Evolutionary conservation across 1,284 basidiomycete genomes (phyloP), one percentile per base, ranked within the genome.

Genomic region (Ustilago vetiveriae): DNA sequence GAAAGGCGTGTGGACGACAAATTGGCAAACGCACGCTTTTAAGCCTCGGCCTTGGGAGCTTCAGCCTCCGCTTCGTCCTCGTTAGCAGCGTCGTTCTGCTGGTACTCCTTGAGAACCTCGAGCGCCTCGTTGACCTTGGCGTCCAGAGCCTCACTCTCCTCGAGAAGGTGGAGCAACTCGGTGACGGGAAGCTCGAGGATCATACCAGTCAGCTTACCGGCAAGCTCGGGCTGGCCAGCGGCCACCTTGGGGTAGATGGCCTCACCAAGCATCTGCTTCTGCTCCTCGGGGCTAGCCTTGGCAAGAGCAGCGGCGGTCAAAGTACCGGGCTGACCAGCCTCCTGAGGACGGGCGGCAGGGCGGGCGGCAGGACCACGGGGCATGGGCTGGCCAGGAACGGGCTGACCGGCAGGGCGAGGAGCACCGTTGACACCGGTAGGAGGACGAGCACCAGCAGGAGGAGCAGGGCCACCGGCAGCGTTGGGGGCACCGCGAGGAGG

Each of bases 221-320:
- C 80, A 27, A 81, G 73, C 58, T 79, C 76, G 38, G 77, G 74
- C 57, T 80, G 80, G 42, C 48, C 55, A 24, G 68, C 74, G 17
- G 73, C 74, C 54, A 82, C 79, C 74, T 81, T 79, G 52, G 80
- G 80, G 75, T 82, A 82, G 69, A 82, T 80, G 26, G 80, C 80
- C 70, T 82, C 80, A 37, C 80, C 80, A 36, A 82, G 74, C 77
- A 82, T 82, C 70, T 82, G 80, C 80, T 82, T 82, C 74, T 82
- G 80, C 72, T 82, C 80, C 51, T 82, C 80, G 39, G 80, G 80
- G 62, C 79, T 74, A 16, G 80, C 80, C 57, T 79, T 78, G 40
- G 80, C 80, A 11, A 82, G 72, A 17, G 79, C 76, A 43, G 77
- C 78, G 14, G 80, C 77, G 49, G 72, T 82, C 44, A 82, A 66